These are phyloP conservation scores for Nymphaea colorata DNA, from an alignment of 164 flowering plant genomes.

Conservation along the genomic window DNA sequence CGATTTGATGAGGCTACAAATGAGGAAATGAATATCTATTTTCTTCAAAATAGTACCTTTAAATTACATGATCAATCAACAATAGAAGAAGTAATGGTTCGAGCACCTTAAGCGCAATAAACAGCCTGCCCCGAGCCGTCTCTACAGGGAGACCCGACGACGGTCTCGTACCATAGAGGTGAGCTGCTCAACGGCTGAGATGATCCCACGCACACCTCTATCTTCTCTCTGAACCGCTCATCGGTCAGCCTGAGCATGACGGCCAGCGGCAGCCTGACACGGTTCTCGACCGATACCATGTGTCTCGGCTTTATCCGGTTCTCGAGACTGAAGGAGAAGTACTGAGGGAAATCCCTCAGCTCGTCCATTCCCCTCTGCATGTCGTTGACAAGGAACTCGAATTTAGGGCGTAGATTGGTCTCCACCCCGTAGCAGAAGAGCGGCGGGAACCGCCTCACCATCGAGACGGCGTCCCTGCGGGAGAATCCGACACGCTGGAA, in stretches of 20 bases:
- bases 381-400: constrained; percentile 66
- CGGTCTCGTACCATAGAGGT: constrained; percentile 35
- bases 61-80: neutral
- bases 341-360: constrained; percentile 77
- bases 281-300: constrained; percentile 45
- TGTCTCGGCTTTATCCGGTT: constrained; percentile 82
- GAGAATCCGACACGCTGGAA: constrained; percentile 58
- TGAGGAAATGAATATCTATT: no score
- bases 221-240: constrained; percentile 27
- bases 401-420: constrained; percentile 64
- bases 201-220: constrained; percentile 64
- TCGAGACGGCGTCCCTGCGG: constrained; percentile 30
- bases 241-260: constrained; percentile 51
- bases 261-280: constrained; percentile 57
- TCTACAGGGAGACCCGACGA: neutral
- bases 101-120: neutral
- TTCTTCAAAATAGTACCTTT: no score
- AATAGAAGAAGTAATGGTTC: neutral
- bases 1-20: no score
- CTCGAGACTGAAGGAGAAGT: constrained; percentile 87
- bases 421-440: constrained; percentile 66
- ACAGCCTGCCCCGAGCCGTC: neutral
- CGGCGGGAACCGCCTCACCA: constrained; percentile 72
- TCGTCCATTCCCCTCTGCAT: constrained; percentile 90
- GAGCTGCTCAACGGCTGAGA: constrained; percentile 54